These are phyloP conservation scores for Monosporascus ibericus DNA, from an alignment of 2,329 filamentous ascomycete species.

Conservation along the genomic window DNA sequence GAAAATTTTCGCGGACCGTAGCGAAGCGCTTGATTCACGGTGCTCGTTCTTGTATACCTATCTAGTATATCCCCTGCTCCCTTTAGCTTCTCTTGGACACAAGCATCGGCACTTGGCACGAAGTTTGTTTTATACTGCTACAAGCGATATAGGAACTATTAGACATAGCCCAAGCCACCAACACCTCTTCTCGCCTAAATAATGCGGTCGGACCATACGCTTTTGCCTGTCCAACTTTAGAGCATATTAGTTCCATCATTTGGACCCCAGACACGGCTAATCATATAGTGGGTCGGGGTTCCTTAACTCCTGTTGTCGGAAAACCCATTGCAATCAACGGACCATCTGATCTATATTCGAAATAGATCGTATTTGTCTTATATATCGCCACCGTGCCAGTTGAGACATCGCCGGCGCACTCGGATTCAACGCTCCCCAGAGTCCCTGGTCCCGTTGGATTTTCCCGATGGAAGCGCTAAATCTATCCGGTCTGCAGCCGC, in stretches of 20 bases:
- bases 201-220: too few relatives aligned
- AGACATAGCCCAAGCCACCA: too few relatives aligned
- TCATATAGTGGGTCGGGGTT: too few relatives aligned
- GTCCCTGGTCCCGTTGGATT: constrained; percentile 4
- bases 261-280: too few relatives aligned
- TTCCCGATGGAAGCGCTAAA: constrained; percentile 19
- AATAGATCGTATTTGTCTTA: neutral
- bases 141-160: too few relatives aligned
- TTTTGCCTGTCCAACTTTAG: too few relatives aligned
- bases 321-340: neutral
- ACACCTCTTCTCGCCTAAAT: too few relatives aligned
- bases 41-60: neutral
- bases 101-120: neutral
- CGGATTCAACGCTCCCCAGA: neutral
- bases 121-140: neutral
- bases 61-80: too few relatives aligned
- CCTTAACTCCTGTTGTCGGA: neutral
- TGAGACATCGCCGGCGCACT: neutral
- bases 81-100: neutral
- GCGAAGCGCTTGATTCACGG: neutral
- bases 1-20: neutral
- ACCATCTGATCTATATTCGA: neutral
- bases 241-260: too few relatives aligned
- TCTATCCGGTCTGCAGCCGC: constrained; percentile 15
- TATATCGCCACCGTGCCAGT: neutral